phyloP scores from a whole-genome alignment of 306 rosid species.

The Cicer yamashitae region DNA sequence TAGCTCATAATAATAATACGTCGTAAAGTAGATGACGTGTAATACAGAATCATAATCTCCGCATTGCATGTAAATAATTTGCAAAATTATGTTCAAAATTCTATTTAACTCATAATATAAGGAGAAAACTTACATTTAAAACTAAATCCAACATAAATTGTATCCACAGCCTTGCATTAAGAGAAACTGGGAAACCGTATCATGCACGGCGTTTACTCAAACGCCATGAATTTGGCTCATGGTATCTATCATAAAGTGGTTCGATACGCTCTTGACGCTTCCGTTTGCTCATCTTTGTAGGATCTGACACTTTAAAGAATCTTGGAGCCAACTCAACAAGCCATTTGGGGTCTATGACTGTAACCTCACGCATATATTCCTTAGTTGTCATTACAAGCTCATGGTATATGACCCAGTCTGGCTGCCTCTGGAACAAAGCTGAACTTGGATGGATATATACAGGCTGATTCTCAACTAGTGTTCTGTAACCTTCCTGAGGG shows the following conservation, averaged over 20 bases:
- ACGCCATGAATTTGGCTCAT: conserved; percentile 91
- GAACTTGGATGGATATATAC: conserved; percentile 59
- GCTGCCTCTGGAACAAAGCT: conserved; percentile 63
- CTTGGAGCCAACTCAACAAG: conserved; percentile 86
- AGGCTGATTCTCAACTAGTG: conserved; percentile 85
- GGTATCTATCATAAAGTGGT: conserved; percentile 83
- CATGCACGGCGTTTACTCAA: conserved; percentile 81
- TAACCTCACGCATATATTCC: conserved; percentile 86
- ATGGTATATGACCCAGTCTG: conserved; percentile 92
- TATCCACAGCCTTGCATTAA: conserved; percentile 20
- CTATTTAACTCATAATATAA: background rate
- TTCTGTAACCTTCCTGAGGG: conserved; percentile 89
- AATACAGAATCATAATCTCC: background rate
- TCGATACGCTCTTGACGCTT: conserved; percentile 85
- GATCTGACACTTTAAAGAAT: conserved; percentile 81
- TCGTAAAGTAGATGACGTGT: conserved; percentile 10
- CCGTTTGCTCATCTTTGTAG: conserved; percentile 81
- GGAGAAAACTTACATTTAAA: conserved; percentile 37
- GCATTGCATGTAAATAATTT: conserved; percentile 29
- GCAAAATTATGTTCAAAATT: background rate
- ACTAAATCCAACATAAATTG: conserved; percentile 19
- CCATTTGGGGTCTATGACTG: conserved; percentile 82
- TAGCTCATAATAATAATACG: conserved; percentile 1
- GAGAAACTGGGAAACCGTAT: conserved; percentile 15
- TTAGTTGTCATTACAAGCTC: conserved; percentile 90